These are phyloP conservation scores for Acanthamoeba culbertsoni DNA, from an alignment of 208 protist species.

Conservation along the genomic window DNA sequence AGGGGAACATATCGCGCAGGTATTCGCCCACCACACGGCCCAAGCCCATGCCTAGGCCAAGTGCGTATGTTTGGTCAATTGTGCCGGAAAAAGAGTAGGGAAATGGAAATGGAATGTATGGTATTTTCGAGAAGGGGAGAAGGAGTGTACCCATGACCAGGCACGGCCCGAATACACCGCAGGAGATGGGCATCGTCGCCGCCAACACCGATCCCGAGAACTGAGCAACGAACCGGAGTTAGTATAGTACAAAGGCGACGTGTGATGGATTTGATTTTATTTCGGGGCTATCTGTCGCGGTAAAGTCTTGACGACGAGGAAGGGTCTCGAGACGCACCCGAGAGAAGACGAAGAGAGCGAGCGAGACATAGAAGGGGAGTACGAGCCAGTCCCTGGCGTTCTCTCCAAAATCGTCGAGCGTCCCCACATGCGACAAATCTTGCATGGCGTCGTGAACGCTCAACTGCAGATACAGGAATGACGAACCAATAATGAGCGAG, in stretches of 20 bases:
- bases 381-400: not conserved
- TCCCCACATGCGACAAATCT: not conserved
- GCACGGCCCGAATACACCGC: constrained; percentile 56
- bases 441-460: not conserved
- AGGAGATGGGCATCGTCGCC: constrained; percentile 55
- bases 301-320: not conserved
- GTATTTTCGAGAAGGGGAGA: too few relatives aligned
- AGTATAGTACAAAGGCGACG: too few relatives aligned
- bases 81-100: not conserved
- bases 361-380: not conserved
- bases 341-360: constrained; percentile 11
- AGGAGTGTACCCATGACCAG: constrained; percentile 27
- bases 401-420: not conserved
- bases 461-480: not conserved
- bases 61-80: not conserved
- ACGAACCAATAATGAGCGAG: not conserved
- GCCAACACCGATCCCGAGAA: constrained; percentile 5
- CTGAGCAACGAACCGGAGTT: not conserved
- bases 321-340: not conserved
- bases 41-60: constrained; percentile 1
- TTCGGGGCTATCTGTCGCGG: not conserved
- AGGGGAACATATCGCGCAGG: not conserved
- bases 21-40: constrained; percentile 54
- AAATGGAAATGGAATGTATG: not conserved
- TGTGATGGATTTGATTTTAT: too few relatives aligned